These are phyloP conservation scores for Vicia villosa DNA, from an alignment of 306 rosid genomes.

Conservation along the genomic window DNA sequence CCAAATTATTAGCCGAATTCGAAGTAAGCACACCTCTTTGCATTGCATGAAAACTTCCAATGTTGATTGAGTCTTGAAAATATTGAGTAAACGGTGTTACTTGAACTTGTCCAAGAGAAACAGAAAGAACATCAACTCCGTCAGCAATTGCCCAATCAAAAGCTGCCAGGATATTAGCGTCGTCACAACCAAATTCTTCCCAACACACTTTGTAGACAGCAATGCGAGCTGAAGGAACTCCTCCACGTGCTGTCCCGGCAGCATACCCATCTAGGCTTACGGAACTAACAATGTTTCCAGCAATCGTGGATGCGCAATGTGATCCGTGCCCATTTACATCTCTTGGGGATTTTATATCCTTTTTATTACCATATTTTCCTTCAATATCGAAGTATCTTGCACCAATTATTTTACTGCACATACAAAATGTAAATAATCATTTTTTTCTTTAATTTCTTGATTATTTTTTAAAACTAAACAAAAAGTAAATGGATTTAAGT, in stretches of 20 bases:
- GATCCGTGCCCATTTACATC: slow-evolving; percentile 54
- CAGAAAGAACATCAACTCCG: slow-evolving; percentile 55
- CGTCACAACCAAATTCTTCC: neutral
- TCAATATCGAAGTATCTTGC: slow-evolving; percentile 39
- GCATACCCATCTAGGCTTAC: slow-evolving; percentile 44
- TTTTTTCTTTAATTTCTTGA: too few relatives aligned
- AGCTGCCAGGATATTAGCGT: slow-evolving; percentile 34
- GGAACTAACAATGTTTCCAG: slow-evolving; percentile 38
- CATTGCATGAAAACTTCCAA: slow-evolving; percentile 68
- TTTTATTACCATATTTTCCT: accelerated
- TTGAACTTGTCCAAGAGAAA: slow-evolving; percentile 18
- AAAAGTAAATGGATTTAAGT: too few relatives aligned
- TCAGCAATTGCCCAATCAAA: slow-evolving; percentile 59
- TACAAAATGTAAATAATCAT: neutral
- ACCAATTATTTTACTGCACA: slow-evolving; percentile 55
- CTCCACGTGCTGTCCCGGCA: slow-evolving; percentile 47
- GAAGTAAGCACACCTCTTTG: slow-evolving; percentile 51
- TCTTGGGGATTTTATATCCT: slow-evolving; percentile 38
- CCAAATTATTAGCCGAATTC: slow-evolving; percentile 43
- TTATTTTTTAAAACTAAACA: too few relatives aligned
- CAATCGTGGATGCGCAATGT: slow-evolving; percentile 52
- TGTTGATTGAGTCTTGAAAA: slow-evolving; percentile 29
- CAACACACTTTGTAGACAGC: slow-evolving; percentile 37
- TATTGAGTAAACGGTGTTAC: neutral
- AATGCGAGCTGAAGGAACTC: slow-evolving; percentile 45